Evolutionary conservation across 805 yeast genomes (phyloP), one percentile per base, ranked within the genome.

Genomic region (Metschnikowia amazonensis): DNA sequence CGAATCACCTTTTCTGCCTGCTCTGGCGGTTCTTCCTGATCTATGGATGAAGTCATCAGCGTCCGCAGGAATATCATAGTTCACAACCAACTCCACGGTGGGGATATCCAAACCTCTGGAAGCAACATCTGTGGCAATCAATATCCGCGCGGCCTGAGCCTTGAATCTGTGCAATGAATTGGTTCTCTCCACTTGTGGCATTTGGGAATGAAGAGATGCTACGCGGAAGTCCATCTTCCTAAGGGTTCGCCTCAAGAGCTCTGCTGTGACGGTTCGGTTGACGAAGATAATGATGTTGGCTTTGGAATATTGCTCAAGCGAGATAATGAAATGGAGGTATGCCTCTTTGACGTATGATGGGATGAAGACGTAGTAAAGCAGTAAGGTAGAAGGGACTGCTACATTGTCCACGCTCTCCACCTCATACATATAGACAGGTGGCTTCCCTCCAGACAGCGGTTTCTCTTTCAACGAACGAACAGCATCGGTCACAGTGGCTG

Each of bases 21-120:
- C 98, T 77, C 99, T 86, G 8, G 98, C 99, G 10, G 99, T 92
- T 80, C 99, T 87, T 71, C 99, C 99, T 9, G 92, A 96, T 65
- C 99, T 76, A 67, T 94, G 99, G 44, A 94, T 89, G 58, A 88
- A 94, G 52, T 94, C 97, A 60, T 94, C 97, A 3, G 98, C 87
- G 60, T 94, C 97, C 0, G 94, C 89, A 4, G 99, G 99, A 20
- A 94, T 80, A 60, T 94, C 98, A 60, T 79, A 94, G 62, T 94
- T 94, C 21, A 94, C 69, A 21, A 94, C 98, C 55, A 94, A 72
- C 60, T 84, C 92, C 3, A 94, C 99, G 7, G 81, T 75, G 9
- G 98, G 99, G 46, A 94, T 94, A 75, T 94, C 99, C 53, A 94
- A 76, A 64, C 99, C 99, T 79, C 99, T 81, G 24, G 96, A 84